Conservation (phyloP, 441 rosid genomes). For the Viola pubescens region DNA sequence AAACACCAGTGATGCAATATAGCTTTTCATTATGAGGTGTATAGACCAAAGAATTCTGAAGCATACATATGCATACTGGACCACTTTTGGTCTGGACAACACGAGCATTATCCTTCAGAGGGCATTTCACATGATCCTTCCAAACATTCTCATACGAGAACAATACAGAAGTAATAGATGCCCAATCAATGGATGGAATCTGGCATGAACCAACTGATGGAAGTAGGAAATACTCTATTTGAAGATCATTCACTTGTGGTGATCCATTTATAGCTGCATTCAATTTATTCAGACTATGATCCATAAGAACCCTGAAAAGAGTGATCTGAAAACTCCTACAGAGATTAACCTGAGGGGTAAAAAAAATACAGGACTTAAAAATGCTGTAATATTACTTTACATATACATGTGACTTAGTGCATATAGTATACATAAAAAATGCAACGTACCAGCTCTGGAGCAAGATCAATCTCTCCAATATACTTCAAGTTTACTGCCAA, state of each 20-base stretch:
- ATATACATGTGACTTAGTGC: neutral
- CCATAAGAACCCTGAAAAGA: conserved; percentile 52
- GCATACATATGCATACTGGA: conserved; percentile 39
- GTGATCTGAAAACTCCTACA: conserved; percentile 63
- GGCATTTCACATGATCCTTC: conserved; percentile 29
- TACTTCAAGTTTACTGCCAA: conserved; percentile 41
- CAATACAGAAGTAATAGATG: conserved; percentile 32
- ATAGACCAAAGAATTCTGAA: conserved; percentile 54
- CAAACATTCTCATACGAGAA: conserved; percentile 22
- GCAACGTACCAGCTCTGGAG: conserved; percentile 32
- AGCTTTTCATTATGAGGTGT: conserved; percentile 66
- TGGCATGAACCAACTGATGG: conserved; percentile 29
- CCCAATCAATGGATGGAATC: conserved; percentile 46
- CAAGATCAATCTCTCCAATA: conserved; percentile 37
- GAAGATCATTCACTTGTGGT: conserved; percentile 19
- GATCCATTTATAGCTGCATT: conserved; percentile 26
- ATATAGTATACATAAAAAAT: neutral
- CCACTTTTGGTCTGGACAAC: conserved; percentile 46
- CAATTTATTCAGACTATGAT: conserved; percentile 33
- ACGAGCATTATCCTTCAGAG: conserved; percentile 24
- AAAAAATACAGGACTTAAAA: conserved; percentile 8
- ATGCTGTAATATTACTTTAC: neutral
- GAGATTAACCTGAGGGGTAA: conserved; percentile 40
- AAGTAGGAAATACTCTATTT: conserved; percentile 59
- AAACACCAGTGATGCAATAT: conserved; percentile 47